Evolutionary conservation across 179 eudicot genomes (phyloP).

Genomic region (Patellifolia procumbens): DNA sequence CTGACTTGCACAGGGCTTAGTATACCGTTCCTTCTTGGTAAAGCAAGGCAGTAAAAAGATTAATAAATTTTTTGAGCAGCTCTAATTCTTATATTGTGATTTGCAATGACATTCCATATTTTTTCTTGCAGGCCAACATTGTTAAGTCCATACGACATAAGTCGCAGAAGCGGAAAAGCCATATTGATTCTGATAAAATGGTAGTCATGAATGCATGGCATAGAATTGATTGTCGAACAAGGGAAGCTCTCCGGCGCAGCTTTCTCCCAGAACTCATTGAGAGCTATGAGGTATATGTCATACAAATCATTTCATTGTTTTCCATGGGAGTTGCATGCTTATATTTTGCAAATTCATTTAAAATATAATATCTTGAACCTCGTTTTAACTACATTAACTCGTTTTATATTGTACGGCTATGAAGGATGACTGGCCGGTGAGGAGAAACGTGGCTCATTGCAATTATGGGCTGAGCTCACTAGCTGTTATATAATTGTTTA

Average conservation of each 20-base stretch:
- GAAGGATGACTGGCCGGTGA: background rate
- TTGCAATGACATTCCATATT: background rate
- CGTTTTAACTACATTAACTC: background rate
- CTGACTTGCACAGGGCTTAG: background rate
- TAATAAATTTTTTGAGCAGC: too few relatives aligned
- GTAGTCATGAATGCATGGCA: slow-evolving; percentile 90
- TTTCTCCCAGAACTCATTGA: slow-evolving; percentile 61
- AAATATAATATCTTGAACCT: background rate
- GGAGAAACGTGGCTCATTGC: background rate
- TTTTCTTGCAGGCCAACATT: slow-evolving; percentile 55
- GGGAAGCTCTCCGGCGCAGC: slow-evolving; percentile 93
- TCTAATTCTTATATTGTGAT: too few relatives aligned
- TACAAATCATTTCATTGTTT: background rate
- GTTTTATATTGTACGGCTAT: background rate
- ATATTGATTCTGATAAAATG: slow-evolving; percentile 63
- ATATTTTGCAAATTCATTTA: background rate
- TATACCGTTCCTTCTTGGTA: background rate
- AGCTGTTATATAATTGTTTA: background rate
- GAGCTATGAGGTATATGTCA: slow-evolving; percentile 68
- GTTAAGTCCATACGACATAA: slow-evolving; percentile 46
- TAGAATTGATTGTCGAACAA: slow-evolving; percentile 78
- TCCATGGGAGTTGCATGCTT: background rate
- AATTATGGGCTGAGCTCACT: background rate
- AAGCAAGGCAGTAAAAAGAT: too few relatives aligned
- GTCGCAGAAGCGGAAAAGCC: slow-evolving; percentile 51